Percentiles rank a stretch among this genome's conserved stretches.
phyloP scores from a whole-genome alignment of 2,329 filamentous ascomycete genomes.

The Paracoccidioides brasiliensis region DNA sequence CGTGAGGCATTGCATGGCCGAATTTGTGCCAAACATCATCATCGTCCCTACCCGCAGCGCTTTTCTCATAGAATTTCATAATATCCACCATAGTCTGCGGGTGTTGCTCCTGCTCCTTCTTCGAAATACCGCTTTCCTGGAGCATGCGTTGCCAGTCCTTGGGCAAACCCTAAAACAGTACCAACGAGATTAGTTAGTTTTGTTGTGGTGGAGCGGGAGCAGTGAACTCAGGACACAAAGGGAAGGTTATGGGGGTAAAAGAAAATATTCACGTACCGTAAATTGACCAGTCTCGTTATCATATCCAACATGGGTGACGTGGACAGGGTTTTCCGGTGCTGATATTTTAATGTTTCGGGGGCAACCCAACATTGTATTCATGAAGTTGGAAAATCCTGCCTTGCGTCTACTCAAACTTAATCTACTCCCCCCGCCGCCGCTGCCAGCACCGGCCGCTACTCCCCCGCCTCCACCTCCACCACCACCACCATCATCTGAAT shows the following conservation, averaged over 20 bases:
- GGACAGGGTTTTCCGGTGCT: slow-evolving; percentile 93
- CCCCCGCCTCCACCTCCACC: slow-evolving; percentile 43
- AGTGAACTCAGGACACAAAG: no score
- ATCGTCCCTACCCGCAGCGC: slow-evolving; percentile 64
- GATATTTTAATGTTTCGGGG: slow-evolving; percentile 89
- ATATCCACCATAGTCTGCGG: slow-evolving; percentile 94
- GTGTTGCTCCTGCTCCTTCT: slow-evolving; percentile 90
- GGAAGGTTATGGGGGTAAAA: neutral
- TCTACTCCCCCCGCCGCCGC: no score
- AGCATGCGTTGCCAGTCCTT: slow-evolving; percentile 97
- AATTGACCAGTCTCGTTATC: slow-evolving; percentile 94
- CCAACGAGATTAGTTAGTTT: slow-evolving; percentile 19
- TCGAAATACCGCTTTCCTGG: slow-evolving; percentile 88
- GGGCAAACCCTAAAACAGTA: slow-evolving; percentile 60
- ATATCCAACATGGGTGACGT: slow-evolving; percentile 95
- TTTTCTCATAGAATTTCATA: slow-evolving; percentile 94
- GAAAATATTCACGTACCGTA: slow-evolving; percentile 50
- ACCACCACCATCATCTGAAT: slow-evolving; percentile 63
- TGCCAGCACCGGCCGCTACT: no score
- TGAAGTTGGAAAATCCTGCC: slow-evolving; percentile 74
- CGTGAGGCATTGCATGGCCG: slow-evolving; percentile 60
- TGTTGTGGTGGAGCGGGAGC: no score
- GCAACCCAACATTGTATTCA: slow-evolving; percentile 72
- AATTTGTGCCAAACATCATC: slow-evolving; percentile 94
- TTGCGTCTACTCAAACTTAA: slow-evolving; percentile 54